Conservation (phyloP, 148 eudicot species). For the Spergularia bocconei region DNA sequence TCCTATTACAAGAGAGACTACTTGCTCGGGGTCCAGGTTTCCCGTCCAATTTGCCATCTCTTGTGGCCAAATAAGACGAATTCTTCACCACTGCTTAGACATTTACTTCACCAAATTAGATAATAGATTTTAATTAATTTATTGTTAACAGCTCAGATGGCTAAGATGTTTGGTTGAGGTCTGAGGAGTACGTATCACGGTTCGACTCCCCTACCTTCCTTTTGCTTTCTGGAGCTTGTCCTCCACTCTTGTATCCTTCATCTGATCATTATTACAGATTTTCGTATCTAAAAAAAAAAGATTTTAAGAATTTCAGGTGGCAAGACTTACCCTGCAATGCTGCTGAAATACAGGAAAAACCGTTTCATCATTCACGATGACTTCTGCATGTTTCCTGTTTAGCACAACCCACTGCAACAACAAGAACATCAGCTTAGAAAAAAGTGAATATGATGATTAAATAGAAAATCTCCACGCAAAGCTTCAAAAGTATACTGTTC, state of each 20-base stretch:
- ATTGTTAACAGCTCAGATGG: too few species aligned
- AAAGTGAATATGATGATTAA: background rate
- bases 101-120: background rate
- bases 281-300: background rate
- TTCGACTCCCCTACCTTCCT: too few species aligned
- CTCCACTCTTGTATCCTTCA: too few species aligned
- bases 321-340: slow-evolving; percentile 75
- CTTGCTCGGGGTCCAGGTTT: background rate
- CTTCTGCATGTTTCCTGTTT: slow-evolving; percentile 80
- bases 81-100: background rate
- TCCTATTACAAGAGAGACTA: background rate
- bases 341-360: slow-evolving; percentile 70
- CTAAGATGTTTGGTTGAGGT: too few species aligned
- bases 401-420: slow-evolving; percentile 82
- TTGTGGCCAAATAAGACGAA: background rate
- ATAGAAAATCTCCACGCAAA: background rate
- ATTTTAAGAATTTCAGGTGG: background rate
- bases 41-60: background rate
- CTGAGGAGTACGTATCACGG: too few species aligned
- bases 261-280: too few species aligned
- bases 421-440: slow-evolving; percentile 15
- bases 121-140: background rate
- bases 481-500: background rate
- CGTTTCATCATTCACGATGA: slow-evolving; percentile 60
- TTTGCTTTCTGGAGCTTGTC: too few species aligned